These are phyloP conservation scores for Neonothopanus nambi DNA, from an alignment of 1,284 basidiomycete genomes.

Conservation along the genomic window DNA sequence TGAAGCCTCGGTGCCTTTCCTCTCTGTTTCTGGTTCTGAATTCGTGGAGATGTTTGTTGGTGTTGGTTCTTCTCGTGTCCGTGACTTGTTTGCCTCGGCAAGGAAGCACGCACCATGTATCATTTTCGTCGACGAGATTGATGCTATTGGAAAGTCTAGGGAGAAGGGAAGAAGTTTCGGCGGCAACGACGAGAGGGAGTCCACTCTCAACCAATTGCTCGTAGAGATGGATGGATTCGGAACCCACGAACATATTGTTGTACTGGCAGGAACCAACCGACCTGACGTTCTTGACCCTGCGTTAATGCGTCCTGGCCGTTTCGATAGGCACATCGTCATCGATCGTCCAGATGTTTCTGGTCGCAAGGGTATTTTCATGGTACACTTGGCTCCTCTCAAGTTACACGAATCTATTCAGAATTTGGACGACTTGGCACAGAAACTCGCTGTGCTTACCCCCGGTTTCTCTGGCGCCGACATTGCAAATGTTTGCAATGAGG, in stretches of 20 bases:
- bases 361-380: conserved; percentile 91
- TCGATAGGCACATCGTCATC: conserved; percentile 96
- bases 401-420: conserved; percentile 63
- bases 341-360: conserved; percentile 95
- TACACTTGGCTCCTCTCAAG: conserved; percentile 88
- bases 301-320: conserved; percentile 95
- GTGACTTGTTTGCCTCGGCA: conserved; percentile 95
- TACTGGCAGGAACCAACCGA: conserved; percentile 96
- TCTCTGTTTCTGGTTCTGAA: conserved; percentile 97
- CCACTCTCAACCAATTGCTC: conserved; percentile 95
- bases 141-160: conserved; percentile 96
- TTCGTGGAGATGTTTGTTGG: conserved; percentile 99
- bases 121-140: conserved; percentile 98
- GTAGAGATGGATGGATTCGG: conserved; percentile 99
- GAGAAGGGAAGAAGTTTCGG: conserved; percentile 89
- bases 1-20: conserved; percentile 96
- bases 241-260: conserved; percentile 94
- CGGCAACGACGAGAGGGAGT: conserved; percentile 98
- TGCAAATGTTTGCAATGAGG: conserved; percentile 98
- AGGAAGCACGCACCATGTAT: conserved; percentile 99
- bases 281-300: conserved; percentile 96
- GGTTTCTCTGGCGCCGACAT: conserved; percentile 99
- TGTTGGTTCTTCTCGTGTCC: conserved; percentile 95
- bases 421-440: conserved; percentile 74
- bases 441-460: conserved; percentile 93